Conservation (phyloP, 2,329 filamentous ascomycete species). For the Diaporthe capsici region DNA sequence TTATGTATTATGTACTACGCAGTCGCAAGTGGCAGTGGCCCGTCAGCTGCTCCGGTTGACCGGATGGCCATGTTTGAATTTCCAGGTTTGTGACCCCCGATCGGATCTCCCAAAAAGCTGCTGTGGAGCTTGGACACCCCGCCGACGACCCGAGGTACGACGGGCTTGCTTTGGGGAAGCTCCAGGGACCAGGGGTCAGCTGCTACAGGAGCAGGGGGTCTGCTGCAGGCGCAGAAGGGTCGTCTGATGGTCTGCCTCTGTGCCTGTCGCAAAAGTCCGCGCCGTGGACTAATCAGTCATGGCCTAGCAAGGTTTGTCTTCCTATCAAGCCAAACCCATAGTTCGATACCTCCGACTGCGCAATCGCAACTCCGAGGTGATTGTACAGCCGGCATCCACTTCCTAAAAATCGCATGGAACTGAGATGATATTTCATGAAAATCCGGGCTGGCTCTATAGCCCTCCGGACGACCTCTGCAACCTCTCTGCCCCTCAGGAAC, state of each 20-base stretch:
- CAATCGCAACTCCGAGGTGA: not conserved
- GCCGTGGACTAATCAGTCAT: not conserved
- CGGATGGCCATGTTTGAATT: conserved; percentile 12
- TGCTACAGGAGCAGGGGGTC: not conserved
- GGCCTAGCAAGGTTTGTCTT: not conserved
- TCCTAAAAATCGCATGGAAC: too few species aligned
- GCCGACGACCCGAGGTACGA: conserved; percentile 23
- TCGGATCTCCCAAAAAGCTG: conserved; percentile 31
- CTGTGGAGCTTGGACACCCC: conserved; percentile 27
- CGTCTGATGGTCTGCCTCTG: conserved; percentile 20
- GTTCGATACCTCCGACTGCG: conserved; percentile 1
- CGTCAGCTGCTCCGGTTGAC: conserved; percentile 23
- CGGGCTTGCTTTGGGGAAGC: conserved; percentile 24
- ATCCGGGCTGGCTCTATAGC: too few species aligned
- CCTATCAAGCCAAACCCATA: not conserved
- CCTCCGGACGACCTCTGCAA: too few species aligned
- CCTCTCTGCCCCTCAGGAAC: too few species aligned
- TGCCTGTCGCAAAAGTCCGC: conserved; percentile 2
- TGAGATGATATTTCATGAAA: too few species aligned
- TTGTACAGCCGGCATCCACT: not conserved
- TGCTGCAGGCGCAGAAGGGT: not conserved
- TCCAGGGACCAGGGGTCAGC: conserved; percentile 18
- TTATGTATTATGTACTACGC: conserved; percentile 20
- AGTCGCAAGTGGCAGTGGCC: not conserved
- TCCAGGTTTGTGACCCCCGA: conserved; percentile 27